phyloP scores from a whole-genome alignment of 345 rosid genomes.

The Firmiana major region DNA sequence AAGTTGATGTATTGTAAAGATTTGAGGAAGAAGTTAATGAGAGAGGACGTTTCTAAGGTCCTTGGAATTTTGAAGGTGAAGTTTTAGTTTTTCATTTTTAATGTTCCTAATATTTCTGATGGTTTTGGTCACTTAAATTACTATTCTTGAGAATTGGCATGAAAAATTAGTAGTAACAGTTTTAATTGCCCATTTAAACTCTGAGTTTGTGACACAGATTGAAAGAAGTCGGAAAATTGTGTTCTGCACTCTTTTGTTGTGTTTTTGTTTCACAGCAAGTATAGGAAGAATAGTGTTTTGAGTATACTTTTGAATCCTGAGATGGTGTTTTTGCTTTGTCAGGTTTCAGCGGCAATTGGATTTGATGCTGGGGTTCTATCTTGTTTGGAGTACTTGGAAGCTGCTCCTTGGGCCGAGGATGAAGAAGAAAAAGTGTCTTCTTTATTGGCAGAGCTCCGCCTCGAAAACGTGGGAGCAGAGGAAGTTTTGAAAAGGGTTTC shows the following conservation, averaged over 20 bases:
- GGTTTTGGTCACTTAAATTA: background rate
- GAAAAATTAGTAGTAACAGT: background rate
- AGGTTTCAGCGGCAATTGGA: slow-evolving; percentile 96
- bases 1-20: slow-evolving; percentile 90
- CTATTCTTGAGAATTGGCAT: background rate
- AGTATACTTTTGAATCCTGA: background rate
- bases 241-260: background rate
- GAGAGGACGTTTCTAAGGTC: slow-evolving; percentile 76
- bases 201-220: background rate
- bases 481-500: slow-evolving; percentile 94
- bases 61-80: slow-evolving; percentile 90
- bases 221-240: background rate
- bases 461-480: slow-evolving; percentile 87
- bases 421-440: slow-evolving; percentile 92
- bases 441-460: slow-evolving; percentile 69
- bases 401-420: slow-evolving; percentile 99
- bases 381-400: slow-evolving; percentile 94
- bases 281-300: background rate
- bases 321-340: slow-evolving; percentile 15
- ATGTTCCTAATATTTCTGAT: background rate
- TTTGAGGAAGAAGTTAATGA: slow-evolving; percentile 89
- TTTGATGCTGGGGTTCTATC: slow-evolving; percentile 96
- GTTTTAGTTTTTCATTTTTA: background rate
- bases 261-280: background rate
- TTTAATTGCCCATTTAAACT: background rate